A percentile compares a stretch with the other conserved stretches of the same genome.
phyloP scores from a whole-genome alignment of 768 basidiomycete species.

The Rhodosporidiobolus sp. region DNA sequence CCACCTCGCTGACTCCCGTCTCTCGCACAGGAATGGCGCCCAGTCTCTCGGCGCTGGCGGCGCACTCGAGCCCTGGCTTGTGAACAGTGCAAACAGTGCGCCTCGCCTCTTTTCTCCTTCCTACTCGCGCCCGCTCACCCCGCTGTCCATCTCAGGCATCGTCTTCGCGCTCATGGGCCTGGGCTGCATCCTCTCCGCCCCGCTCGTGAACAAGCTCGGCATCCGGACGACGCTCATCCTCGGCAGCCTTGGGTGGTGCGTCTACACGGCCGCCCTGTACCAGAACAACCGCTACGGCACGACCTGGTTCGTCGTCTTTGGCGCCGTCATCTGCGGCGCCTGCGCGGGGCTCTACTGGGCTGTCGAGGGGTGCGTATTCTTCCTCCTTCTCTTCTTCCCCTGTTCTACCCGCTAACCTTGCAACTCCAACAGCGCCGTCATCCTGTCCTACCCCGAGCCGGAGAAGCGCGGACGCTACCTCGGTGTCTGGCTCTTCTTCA shows the following conservation, averaged over 20 bases:
- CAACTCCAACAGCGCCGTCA: background rate
- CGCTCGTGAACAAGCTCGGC: background rate
- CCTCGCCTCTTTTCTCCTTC: background rate
- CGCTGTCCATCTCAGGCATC: background rate
- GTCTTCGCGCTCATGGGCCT: constrained; percentile 12
- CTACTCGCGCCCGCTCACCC: no score
- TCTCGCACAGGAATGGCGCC: background rate
- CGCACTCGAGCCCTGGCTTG: constrained; percentile 11
- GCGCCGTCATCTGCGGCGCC: constrained; percentile 18
- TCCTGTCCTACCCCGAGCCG: constrained; percentile 7
- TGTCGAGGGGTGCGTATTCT: background rate
- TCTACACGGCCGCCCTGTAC: constrained; percentile 18
- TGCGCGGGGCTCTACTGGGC: constrained; percentile 22
- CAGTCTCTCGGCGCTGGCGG: constrained; percentile 17
- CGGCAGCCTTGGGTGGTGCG: constrained; percentile 19
- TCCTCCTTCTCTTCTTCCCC: background rate
- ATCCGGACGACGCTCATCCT: background rate
- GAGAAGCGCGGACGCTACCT: constrained; percentile 3
- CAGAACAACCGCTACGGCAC: constrained; percentile 27
- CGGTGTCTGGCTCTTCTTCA: constrained; percentile 11
- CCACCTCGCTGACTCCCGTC: background rate
- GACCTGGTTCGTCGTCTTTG: constrained; percentile 22
- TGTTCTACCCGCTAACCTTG: background rate
- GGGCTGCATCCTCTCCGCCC: background rate
- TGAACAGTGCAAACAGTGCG: background rate